phyloP scores from a whole-genome alignment of 768 basidiomycete species.

The Terana coerulea region DNA sequence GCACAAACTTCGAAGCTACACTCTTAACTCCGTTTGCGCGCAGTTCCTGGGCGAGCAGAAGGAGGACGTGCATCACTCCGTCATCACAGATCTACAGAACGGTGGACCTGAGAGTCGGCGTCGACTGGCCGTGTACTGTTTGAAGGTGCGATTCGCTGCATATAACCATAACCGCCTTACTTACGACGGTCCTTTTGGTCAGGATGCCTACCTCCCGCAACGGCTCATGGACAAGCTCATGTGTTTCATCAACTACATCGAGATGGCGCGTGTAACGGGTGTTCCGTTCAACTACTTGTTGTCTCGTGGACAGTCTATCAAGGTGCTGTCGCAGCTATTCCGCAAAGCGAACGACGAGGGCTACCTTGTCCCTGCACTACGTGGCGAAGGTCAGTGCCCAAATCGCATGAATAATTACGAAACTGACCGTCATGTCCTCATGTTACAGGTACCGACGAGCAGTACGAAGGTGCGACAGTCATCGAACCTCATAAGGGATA shows the following conservation, averaged over 20 bases:
- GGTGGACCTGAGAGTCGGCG: conserved; percentile 91
- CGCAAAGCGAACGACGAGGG: conserved; percentile 90
- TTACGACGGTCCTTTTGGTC: background rate
- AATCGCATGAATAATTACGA: no score
- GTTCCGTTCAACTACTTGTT: conserved; percentile 97
- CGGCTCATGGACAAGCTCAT: conserved; percentile 95
- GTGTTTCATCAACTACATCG: conserved; percentile 98
- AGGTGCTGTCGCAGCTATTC: conserved; percentile 94
- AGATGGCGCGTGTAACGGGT: conserved; percentile 99
- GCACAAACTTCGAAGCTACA: conserved; percentile 94
- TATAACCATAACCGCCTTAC: background rate
- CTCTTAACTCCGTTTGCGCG: conserved; percentile 96
- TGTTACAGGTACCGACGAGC: conserved; percentile 76
- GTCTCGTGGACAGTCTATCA: conserved; percentile 95
- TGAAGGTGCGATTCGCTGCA: conserved; percentile 61
- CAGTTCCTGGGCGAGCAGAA: conserved; percentile 99
- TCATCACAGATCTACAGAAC: conserved; percentile 97
- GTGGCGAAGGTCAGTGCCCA: conserved; percentile 65
- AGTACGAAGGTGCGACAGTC: conserved; percentile 98
- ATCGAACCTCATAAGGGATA: conserved; percentile 96
- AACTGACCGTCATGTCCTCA: no score
- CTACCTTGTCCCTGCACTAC: conserved; percentile 83
- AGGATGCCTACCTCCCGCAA: conserved; percentile 99
- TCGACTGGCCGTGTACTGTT: conserved; percentile 93
- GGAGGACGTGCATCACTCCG: conserved; percentile 97